These are phyloP conservation scores for Dactylellina sp. DNA, from an alignment of 2,329 filamentous ascomycete species.

Conservation along the genomic window DNA sequence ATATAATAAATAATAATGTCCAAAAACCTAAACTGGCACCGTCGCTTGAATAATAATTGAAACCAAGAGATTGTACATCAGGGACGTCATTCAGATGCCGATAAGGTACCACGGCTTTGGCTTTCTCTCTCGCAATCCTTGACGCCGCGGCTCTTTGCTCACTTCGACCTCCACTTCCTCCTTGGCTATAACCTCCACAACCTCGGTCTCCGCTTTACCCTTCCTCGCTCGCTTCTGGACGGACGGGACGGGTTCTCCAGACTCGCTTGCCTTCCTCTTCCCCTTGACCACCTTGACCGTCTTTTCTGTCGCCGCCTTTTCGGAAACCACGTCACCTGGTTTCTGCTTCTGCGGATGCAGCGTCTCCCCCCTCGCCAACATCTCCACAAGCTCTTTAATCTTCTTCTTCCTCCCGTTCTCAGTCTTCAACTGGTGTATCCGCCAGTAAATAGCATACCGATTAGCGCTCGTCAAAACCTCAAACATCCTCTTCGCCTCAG, in stretches of 20 bases:
- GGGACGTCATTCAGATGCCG: no score
- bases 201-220: slow-evolving; percentile 2
- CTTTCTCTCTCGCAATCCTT: slow-evolving; percentile 34
- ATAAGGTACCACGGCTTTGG: slow-evolving; percentile 19
- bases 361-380: slow-evolving; percentile 63
- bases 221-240: slow-evolving; percentile 39
- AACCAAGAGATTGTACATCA: no score
- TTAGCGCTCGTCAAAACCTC: slow-evolving; percentile 66
- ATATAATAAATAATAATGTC: no score
- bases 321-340: neutral
- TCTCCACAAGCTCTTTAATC: slow-evolving; percentile 65
- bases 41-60: neutral
- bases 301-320: neutral
- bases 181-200: neutral
- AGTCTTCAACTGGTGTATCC: slow-evolving; percentile 64
- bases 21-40: no score
- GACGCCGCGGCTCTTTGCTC: slow-evolving; percentile 18
- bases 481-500: slow-evolving; percentile 64
- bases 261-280: slow-evolving; percentile 21
- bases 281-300: no score
- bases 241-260: slow-evolving; percentile 13
- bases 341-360: slow-evolving; percentile 54
- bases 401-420: slow-evolving; percentile 60
- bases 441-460: slow-evolving; percentile 66
- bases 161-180: slow-evolving; percentile 13